These are phyloP conservation scores for Quercus variabilis DNA, from an alignment of 306 rosid genomes.

Conservation along the genomic window DNA sequence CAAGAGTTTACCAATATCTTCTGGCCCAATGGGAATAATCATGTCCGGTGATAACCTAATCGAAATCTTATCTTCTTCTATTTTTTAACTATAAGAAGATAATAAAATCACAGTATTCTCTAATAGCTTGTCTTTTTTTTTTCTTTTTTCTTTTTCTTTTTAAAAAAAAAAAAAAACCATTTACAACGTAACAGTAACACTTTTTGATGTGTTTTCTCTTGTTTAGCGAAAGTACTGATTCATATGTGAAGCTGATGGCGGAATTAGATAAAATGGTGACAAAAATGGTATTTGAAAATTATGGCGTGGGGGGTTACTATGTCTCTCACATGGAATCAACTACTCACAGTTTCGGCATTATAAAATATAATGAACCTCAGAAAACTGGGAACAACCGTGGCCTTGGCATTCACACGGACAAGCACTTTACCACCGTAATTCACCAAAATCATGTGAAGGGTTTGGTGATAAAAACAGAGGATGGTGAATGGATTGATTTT, in stretches of 20 bases:
- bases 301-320: neutral
- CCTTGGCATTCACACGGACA: constrained; percentile 2
- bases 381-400: neutral
- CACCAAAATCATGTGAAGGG: constrained; percentile 20
- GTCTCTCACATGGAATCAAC: neutral
- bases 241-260: constrained; percentile 7
- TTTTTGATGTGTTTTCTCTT: neutral
- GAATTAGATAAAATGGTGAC: constrained; percentile 16
- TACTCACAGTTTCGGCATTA: neutral
- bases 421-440: constrained; percentile 8
- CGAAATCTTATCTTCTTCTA: too few relatives aligned
- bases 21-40: constrained; percentile 17
- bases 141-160: too few relatives aligned
- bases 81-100: too few relatives aligned
- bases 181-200: neutral
- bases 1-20: constrained; percentile 2
- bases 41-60: neutral
- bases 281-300: constrained; percentile 18
- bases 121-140: neutral
- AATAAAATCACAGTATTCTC: neutral
- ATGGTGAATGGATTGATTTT: constrained; percentile 14
- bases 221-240: neutral
- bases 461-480: constrained; percentile 15
- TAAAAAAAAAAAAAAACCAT: too few relatives aligned
- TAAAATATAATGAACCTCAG: neutral